Conservation (phyloP, 352 stramenopile species). For the Discostella stelligera region DNA sequence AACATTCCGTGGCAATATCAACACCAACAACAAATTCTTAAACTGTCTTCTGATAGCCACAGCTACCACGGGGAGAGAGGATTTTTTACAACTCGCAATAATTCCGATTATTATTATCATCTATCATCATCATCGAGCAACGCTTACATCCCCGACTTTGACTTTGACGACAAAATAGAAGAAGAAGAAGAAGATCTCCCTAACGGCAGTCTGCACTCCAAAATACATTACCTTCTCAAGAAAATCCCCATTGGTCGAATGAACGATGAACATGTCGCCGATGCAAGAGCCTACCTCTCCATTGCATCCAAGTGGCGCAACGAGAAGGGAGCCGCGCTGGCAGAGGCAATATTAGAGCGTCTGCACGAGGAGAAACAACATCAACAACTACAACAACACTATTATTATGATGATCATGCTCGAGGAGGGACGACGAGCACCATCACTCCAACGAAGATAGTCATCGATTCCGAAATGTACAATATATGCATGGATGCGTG, state of each 20-base stretch:
- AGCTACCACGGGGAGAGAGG: no score
- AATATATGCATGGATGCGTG: constrained; percentile 49
- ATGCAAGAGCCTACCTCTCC: constrained; percentile 35
- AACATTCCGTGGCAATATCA: no score
- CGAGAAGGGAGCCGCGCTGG: constrained; percentile 32
- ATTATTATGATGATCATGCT: no score
- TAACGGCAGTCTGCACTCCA: constrained; percentile 9
- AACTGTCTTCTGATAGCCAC: no score
- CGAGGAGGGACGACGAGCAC: background rate
- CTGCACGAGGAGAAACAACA: constrained; percentile 26
- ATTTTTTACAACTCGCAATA: no score
- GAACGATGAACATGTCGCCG: constrained; percentile 16
- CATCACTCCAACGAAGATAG: constrained; percentile 13
- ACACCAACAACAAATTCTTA: background rate
- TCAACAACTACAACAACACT: background rate
- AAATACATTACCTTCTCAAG: constrained; percentile 31
- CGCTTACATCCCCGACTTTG: background rate
- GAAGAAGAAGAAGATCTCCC: no score
- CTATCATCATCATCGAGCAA: no score
- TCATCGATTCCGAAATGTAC: constrained; percentile 44
- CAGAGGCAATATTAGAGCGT: constrained; percentile 34
- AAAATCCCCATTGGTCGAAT: constrained; percentile 23
- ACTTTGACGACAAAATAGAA: background rate
- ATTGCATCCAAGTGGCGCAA: constrained; percentile 42
- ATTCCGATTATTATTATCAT: no score